A percentile compares a stretch with the other conserved stretches of the same genome.
Conservation (phyloP, 2,329 filamentous ascomycete species). For the Phialophora tarda region DNA sequence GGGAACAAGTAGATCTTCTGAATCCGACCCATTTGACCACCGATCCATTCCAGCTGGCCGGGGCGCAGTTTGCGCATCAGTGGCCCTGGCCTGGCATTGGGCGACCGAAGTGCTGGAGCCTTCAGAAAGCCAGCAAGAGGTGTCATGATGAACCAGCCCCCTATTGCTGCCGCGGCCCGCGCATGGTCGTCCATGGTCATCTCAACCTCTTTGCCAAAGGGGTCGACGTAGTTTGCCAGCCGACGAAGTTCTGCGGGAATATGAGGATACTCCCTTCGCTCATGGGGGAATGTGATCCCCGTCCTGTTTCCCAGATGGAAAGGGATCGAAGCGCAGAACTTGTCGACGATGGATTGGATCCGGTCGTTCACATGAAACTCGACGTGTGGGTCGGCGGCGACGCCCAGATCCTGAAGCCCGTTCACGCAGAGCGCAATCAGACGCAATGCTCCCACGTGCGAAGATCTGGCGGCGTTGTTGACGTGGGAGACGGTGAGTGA, state of each 20-base stretch:
- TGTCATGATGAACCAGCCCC: conserved; percentile 34
- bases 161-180: conserved; percentile 31
- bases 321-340: conserved; percentile 39
- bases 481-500: conserved; percentile 32
- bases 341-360: conserved; percentile 37
- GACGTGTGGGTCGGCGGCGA: conserved; percentile 18
- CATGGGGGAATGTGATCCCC: conserved; percentile 26
- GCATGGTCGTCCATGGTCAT: conserved; percentile 35
- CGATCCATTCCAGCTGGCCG: conserved; percentile 31
- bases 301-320: conserved; percentile 40
- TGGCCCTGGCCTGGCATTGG: conserved; percentile 12
- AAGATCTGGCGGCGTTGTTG: conserved; percentile 29
- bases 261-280: conserved; percentile 30
- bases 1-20: conserved; percentile 33
- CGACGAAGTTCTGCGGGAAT: conserved; percentile 27
- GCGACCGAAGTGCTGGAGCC: neutral
- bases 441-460: conserved; percentile 26
- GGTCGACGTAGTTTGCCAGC: conserved; percentile 32
- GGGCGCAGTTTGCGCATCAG: conserved; percentile 24
- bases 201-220: conserved; percentile 28
- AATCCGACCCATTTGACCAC: conserved; percentile 27
- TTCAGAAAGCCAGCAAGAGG: conserved; percentile 27
- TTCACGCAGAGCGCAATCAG: conserved; percentile 23
- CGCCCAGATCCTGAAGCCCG: conserved; percentile 22
- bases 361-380: conserved; percentile 19